Evolutionary conservation across 2,329 filamentous ascomycete species (phyloP).

Genomic region (Gaeumannomyces tritici): DNA sequence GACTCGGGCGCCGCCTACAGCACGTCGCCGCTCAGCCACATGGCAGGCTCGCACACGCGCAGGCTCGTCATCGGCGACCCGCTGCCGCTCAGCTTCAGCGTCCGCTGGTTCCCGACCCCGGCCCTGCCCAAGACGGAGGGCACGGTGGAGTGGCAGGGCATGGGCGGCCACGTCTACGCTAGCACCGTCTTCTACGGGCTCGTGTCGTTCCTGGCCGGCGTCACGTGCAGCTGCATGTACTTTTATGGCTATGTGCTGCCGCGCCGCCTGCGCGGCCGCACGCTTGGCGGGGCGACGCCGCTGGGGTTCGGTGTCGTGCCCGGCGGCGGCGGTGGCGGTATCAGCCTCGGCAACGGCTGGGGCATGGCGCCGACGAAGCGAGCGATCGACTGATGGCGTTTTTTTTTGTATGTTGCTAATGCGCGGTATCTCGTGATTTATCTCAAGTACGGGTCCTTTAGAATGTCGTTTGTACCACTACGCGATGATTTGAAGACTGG

Average conservation of each 20-base stretch:
- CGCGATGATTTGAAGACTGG: background rate
- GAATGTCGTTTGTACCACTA: background rate
- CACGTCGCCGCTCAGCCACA: conserved; percentile 59
- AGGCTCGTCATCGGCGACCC: conserved; percentile 82
- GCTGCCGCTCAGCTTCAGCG: conserved; percentile 66
- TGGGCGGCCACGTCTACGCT: conserved; percentile 54
- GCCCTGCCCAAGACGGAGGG: conserved; percentile 59
- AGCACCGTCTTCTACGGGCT: conserved; percentile 55
- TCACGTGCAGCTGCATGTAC: conserved; percentile 44
- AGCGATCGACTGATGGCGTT: conserved; percentile 27
- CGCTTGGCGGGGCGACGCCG: conserved; percentile 47
- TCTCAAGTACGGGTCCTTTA: too few relatives aligned
- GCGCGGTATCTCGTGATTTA: too few relatives aligned
- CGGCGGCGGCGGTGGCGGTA: conserved; percentile 34
- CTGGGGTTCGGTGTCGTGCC: conserved; percentile 43
- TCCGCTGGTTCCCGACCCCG: conserved; percentile 79
- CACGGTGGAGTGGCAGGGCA: conserved; percentile 53
- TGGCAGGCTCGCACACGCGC: conserved; percentile 34
- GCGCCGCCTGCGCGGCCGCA: conserved; percentile 36
- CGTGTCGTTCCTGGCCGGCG: conserved; percentile 48
- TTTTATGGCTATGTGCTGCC: conserved; percentile 53
- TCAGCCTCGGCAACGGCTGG: conserved; percentile 38
- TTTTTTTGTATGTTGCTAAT: too few relatives aligned
- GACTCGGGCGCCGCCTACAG: conserved; percentile 85
- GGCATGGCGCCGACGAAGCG: conserved; percentile 42